These are phyloP conservation scores for Rubia yunnanensis DNA, from an alignment of 257 asterid genomes.

Conservation along the genomic window DNA sequence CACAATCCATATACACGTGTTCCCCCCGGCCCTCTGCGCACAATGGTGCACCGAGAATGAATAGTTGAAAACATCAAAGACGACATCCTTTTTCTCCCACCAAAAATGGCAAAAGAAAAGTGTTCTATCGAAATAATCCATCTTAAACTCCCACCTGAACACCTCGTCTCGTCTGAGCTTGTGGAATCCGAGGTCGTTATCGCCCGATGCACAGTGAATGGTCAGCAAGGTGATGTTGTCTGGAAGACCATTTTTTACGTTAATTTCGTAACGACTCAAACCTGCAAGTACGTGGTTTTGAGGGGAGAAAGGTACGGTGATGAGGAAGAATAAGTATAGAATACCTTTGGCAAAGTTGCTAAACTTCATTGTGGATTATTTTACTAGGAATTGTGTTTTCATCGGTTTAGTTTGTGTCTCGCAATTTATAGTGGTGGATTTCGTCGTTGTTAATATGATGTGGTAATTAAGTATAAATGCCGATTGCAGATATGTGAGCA, in stretches of 20 bases:
- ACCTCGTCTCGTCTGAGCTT: background rate
- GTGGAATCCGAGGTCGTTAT: background rate
- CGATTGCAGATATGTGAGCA: too few species aligned
- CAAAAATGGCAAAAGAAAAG: background rate
- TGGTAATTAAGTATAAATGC: too few species aligned
- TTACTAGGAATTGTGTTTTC: too few species aligned
- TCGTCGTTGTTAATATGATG: too few species aligned
- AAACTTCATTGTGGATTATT: too few species aligned
- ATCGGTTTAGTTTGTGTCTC: too few species aligned
- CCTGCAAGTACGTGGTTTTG: background rate
- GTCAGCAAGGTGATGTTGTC: background rate
- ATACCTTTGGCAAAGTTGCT: too few species aligned
- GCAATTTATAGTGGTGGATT: too few species aligned
- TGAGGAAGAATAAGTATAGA: too few species aligned
- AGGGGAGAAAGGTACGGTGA: too few species aligned
- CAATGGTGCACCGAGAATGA: background rate
- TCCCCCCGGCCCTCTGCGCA: background rate
- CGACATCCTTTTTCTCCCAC: background rate
- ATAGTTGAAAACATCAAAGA: background rate
- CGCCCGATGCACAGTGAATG: background rate
- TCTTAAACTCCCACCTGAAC: background rate
- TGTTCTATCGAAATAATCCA: background rate
- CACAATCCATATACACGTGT: background rate
- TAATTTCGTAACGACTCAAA: background rate
- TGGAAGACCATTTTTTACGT: background rate